phyloP scores from a whole-genome alignment of 441 rosid genomes.

The Metrosideros polymorpha region DNA sequence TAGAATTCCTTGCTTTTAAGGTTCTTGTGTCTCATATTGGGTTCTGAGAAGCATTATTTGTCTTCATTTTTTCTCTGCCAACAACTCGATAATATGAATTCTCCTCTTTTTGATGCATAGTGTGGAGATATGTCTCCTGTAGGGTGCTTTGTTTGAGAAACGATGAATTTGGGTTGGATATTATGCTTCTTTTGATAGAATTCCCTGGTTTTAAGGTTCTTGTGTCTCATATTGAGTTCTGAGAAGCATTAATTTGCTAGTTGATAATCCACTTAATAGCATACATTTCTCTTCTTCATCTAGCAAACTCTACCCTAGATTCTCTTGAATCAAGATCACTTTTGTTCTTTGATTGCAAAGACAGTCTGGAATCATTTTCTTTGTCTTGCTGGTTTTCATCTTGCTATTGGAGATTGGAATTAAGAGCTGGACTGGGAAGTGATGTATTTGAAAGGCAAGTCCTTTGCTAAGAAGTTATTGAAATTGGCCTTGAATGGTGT shows the following conservation, averaged over 20 bases:
- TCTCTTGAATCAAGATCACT: neutral
- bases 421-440: neutral
- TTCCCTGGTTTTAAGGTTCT: neutral
- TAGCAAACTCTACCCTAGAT: too few relatives aligned
- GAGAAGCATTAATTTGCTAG: neutral
- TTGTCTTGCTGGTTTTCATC: neutral
- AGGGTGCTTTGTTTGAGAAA: too few relatives aligned
- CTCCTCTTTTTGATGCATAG: neutral
- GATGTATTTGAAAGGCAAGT: neutral
- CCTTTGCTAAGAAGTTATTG: neutral
- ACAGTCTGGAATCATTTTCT: neutral
- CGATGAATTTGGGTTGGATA: too few relatives aligned
- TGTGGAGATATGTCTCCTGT: constrained; percentile 9
- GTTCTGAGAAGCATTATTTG: neutral
- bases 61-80: neutral
- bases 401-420: neutral
- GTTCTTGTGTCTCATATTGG: neutral
- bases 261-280: too few relatives aligned
- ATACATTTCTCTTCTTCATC: too few relatives aligned
- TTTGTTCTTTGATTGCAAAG: neutral
- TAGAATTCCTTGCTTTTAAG: neutral
- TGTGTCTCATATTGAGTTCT: neutral
- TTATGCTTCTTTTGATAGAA: neutral
- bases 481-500: neutral
- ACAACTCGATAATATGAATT: neutral